Evolutionary conservation across 148 eudicot genomes (phyloP).

Genomic region (Cornus florida): DNA sequence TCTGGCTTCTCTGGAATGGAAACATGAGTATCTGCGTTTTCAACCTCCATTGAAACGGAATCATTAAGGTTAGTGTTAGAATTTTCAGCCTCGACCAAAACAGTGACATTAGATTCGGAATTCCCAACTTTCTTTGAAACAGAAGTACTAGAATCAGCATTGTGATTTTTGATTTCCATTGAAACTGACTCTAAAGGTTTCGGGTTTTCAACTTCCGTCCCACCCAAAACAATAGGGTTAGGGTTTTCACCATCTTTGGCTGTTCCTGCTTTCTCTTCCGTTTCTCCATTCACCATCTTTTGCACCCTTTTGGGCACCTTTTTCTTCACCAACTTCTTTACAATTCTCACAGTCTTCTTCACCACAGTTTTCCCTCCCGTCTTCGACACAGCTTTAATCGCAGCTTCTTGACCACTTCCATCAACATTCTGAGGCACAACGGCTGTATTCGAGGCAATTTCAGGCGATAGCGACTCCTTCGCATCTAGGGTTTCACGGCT

Average conservation of each 20-base stretch:
- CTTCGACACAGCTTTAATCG: neutral
- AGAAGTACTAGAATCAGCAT: neutral
- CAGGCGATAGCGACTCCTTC: neutral
- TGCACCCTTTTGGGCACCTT: constrained; percentile 36
- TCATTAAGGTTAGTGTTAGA: neutral
- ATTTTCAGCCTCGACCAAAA: constrained; percentile 18
- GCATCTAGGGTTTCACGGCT: constrained; percentile 2
- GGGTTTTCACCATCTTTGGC: neutral
- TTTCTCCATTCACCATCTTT: constrained; percentile 17
- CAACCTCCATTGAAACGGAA: constrained; percentile 9
- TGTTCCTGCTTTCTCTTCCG: neutral
- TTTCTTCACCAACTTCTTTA: constrained; percentile 41
- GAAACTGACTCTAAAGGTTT: constrained; percentile 11
- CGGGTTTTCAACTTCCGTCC: neutral
- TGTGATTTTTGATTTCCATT: constrained; percentile 4
- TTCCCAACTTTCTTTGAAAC: neutral
- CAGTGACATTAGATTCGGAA: constrained; percentile 5
- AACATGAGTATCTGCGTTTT: neutral
- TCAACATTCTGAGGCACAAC: neutral
- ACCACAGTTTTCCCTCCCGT: neutral
- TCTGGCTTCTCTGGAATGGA: neutral
- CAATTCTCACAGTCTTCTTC: constrained; percentile 37
- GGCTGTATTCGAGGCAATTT: neutral
- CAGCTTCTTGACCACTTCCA: neutral
- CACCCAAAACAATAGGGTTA: constrained; percentile 2